phyloP scores from a whole-genome alignment of 2,329 filamentous ascomycete species.

The Elsinoe australis region DNA sequence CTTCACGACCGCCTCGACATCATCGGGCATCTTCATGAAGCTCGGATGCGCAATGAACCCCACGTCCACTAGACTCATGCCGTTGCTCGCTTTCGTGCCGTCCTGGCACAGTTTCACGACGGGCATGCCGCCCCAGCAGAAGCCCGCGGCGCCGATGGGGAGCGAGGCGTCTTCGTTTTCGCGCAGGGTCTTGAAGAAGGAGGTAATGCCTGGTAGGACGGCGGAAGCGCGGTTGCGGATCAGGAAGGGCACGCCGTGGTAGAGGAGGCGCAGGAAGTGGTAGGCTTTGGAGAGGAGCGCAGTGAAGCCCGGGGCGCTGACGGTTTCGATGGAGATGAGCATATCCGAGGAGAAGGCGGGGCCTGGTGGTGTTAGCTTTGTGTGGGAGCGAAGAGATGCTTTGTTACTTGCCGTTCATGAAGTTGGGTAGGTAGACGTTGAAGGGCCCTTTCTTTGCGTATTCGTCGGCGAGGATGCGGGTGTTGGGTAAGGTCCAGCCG shows the following conservation, averaged over 20 bases:
- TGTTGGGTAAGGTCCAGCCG: conserved; percentile 32
- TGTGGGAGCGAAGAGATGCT: background rate
- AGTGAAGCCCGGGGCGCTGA: conserved; percentile 27
- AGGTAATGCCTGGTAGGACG: conserved; percentile 25
- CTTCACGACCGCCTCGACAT: conserved; percentile 30
- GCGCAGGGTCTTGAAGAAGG: conserved; percentile 27
- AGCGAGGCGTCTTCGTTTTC: conserved; percentile 26
- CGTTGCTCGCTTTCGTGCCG: conserved; percentile 26
- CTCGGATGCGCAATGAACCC: conserved; percentile 33
- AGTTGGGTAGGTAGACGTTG: conserved; percentile 32
- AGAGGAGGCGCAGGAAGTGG: conserved; percentile 24
- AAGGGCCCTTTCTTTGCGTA: conserved; percentile 30
- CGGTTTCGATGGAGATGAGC: conserved; percentile 27
- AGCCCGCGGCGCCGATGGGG: conserved; percentile 31
- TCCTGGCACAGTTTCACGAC: conserved; percentile 30
- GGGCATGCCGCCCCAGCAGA: conserved; percentile 33
- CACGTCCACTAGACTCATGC: conserved; percentile 28
- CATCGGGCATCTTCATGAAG: conserved; percentile 28
- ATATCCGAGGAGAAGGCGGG: conserved; percentile 24
- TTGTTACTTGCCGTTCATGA: conserved; percentile 28
- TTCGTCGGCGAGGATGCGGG: conserved; percentile 32
- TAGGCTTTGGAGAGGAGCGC: conserved; percentile 29
- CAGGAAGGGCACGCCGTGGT: conserved; percentile 26
- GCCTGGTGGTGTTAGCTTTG: no score
- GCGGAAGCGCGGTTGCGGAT: conserved; percentile 22